These are phyloP conservation scores for Aeschynomene evenia DNA, from an alignment of 306 rosid species.

Conservation along the genomic window DNA sequence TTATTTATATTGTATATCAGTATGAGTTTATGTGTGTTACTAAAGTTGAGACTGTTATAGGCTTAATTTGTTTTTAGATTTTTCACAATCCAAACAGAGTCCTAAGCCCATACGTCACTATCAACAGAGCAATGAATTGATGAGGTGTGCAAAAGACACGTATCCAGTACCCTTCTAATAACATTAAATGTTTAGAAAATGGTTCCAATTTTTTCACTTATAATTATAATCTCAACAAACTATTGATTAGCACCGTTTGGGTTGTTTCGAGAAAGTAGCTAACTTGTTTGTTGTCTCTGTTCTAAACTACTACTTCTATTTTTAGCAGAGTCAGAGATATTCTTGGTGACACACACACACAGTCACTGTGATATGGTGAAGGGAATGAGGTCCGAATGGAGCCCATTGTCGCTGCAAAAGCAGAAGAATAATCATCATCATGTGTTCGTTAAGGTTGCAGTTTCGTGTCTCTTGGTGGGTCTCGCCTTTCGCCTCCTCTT, in stretches of 20 bases:
- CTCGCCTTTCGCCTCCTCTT: slow-evolving; percentile 30
- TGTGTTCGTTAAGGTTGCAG: slow-evolving; percentile 28
- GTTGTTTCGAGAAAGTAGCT: background rate
- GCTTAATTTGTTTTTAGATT: background rate
- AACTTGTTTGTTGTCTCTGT: background rate
- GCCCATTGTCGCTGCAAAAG: slow-evolving; percentile 4
- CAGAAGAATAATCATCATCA: background rate
- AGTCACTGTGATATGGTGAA: slow-evolving; percentile 26
- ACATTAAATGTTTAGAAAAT: background rate
- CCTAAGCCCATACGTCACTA: background rate
- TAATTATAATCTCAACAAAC: background rate
- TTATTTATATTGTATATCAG: background rate
- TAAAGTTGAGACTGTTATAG: background rate
- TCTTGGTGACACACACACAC: background rate
- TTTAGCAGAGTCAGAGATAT: background rate
- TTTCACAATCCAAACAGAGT: too few species aligned
- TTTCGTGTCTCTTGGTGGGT: slow-evolving; percentile 36
- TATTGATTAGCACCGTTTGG: background rate
- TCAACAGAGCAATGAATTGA: background rate
- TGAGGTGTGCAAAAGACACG: background rate
- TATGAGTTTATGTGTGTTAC: background rate
- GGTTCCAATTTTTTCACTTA: background rate
- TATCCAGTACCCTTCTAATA: background rate
- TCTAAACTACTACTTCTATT: background rate
- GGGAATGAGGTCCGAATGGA: slow-evolving; percentile 12